Evolutionary conservation across 208 protist genomes (phyloP), one percentile per base, ranked within the genome.

Genomic region (Leishmania mexicana): DNA sequence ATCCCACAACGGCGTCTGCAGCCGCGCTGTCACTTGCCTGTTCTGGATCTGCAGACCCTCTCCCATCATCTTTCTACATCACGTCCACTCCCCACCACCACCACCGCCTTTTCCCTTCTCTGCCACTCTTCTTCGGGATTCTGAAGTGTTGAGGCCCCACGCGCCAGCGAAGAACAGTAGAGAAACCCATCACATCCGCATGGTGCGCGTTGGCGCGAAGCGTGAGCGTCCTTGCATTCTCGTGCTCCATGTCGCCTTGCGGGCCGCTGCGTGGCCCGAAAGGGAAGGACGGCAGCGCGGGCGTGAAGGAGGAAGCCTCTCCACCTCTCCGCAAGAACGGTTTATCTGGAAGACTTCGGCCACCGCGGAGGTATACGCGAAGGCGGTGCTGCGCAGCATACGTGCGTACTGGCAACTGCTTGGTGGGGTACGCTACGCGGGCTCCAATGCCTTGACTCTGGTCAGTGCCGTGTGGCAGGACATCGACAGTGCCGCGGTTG

Each of bases 371-470:
- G 10, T 71, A 11, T 85, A 85, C 57, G 82, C 82, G 47, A 79
- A 60, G 21, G 81, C 81, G 8, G 78, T 82, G 5, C 47, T 88
- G 58, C 53, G 71, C 75, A 47, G 53, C 42, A 35, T 85, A 6
- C 85, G 77, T 49, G 85, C 75, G 31, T 80, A 79, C 53, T 78
- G 82, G 78, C 67, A 78, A 49, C 73, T 82, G 57, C 70, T 85
- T 28, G 86, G 86, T 38, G 86, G 86, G 13, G 83, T 89, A 57
- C 86, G 86, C 64, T 89, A 87, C 83, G 86, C 75, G 49, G 49
- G 68, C 8, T 62, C 70, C 35, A 80, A 85, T 64, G 35, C 77
- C 8, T 45, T 80, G 24, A 68, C 45, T 5, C 31, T 84, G 5
- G 49, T 38, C 28, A 81, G 77, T n/a, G 80, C 65, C 7, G 64